Evolutionary conservation across 2,329 filamentous ascomycete genomes (phyloP), one percentile per base, ranked within the genome.

Genomic region (Mycocentrospora acerina): DNA sequence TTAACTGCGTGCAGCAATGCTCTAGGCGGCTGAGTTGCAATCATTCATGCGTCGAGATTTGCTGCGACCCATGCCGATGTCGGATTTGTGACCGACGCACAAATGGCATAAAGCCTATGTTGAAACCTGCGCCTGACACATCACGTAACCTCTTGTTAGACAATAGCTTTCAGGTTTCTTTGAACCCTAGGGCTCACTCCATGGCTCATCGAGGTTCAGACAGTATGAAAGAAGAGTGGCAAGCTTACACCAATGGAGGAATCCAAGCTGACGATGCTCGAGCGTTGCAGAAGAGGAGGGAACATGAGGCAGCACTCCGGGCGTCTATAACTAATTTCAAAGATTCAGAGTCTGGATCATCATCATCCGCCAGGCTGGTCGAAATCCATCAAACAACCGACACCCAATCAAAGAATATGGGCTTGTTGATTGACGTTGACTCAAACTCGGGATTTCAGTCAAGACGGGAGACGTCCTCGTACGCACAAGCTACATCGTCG

Each of bases 1-100:
- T 67, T 29, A 64, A 64, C n/a, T 67, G 64, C 35, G 61, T 49
- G 14, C 59, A 65, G 44, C 50, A 51, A 31, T 64, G 57, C 34
- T 40, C 39, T 8, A 59, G 48, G 32, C 41, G 39, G 32, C 55
- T 7, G 46, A 51, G 7, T 17, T 68, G 64, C 36, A 55, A 57
- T 4, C 64, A 66, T 45, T 45, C 40, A 9, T 68, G 64, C 19
- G 27, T 41, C n/a, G 45, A 45, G 2, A 32, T 56, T 5, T 67
- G 63, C 33, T 60, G 50, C 24, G 57, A 64, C 24, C 42, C 51
- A 1, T 66, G 63, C 45, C 51, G 37, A 19, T 67, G 64, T 35
- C 40, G 44, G 2, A 46, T 37, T 9, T 67, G 64, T 32, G 57
- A 60, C 9, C 43, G 43, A 22, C 49, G 52, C 11, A 46, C 36